A percentile compares a stretch with the other conserved stretches of the same genome.
Evolutionary conservation across 768 basidiomycete genomes (phyloP).

Genomic region (Tricholoma bakamatsutake): DNA sequence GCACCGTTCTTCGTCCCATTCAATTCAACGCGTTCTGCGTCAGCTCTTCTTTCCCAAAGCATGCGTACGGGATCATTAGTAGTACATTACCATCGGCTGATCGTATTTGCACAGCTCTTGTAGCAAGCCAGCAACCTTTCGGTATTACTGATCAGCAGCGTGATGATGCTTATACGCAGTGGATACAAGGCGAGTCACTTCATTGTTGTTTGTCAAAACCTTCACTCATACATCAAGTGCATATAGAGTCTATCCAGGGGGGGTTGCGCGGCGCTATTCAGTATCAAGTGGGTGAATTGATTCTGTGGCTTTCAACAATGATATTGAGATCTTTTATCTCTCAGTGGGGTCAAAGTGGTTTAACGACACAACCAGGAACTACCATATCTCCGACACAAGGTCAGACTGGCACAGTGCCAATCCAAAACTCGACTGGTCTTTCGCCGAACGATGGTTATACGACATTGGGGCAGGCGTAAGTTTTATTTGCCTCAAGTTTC

Average conservation of each 20-base stretch:
- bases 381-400: slow-evolving; percentile 30
- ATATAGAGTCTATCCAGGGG: slow-evolving; percentile 25
- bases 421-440: slow-evolving; percentile 33
- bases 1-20: slow-evolving; percentile 55
- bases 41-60: slow-evolving; percentile 32
- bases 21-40: slow-evolving; percentile 36
- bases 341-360: slow-evolving; percentile 51
- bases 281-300: slow-evolving; percentile 32
- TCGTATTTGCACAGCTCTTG: not conserved
- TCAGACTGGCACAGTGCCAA: slow-evolving; percentile 26
- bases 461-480: slow-evolving; percentile 35
- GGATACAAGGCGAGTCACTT: slow-evolving; percentile 37
- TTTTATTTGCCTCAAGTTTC: not conserved
- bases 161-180: slow-evolving; percentile 46
- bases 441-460: slow-evolving; percentile 67
- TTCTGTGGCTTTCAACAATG: not conserved
- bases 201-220: not conserved
- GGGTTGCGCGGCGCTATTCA: slow-evolving; percentile 39
- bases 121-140: slow-evolving; percentile 24
- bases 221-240: not conserved
- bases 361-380: slow-evolving; percentile 43
- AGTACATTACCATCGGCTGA: not conserved
- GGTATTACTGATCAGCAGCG: slow-evolving; percentile 51
- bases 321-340: slow-evolving; percentile 19
- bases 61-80: not conserved